These are phyloP conservation scores for Phytopythium litorale DNA, from an alignment of 352 stramenopile species.

Conservation along the genomic window DNA sequence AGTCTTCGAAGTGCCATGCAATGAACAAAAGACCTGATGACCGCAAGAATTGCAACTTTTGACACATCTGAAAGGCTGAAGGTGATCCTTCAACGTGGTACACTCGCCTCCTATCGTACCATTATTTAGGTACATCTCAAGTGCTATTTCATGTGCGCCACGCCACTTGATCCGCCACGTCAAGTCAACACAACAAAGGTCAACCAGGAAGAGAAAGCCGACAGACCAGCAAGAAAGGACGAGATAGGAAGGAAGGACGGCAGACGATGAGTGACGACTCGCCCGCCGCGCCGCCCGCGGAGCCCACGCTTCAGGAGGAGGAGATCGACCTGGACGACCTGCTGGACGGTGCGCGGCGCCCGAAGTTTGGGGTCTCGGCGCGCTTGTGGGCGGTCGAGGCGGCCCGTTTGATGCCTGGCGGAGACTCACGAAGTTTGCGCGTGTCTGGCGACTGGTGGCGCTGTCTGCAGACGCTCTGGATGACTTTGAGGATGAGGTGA, in stretches of 20 bases:
- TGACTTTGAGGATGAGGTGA: slow-evolving; percentile 77
- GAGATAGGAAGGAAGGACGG: neutral
- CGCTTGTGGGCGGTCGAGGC: neutral
- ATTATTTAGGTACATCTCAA: neutral
- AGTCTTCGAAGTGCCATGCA: no score
- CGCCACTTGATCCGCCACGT: neutral
- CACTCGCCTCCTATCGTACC: neutral
- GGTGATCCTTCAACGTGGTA: no score
- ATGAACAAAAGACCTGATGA: no score
- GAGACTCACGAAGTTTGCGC: neutral
- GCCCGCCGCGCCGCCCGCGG: slow-evolving; percentile 5
- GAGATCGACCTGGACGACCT: slow-evolving; percentile 81
- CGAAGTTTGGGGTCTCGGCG: neutral
- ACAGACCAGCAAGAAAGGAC: neutral
- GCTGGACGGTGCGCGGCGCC: slow-evolving; percentile 45
- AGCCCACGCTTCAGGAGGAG: slow-evolving; percentile 19
- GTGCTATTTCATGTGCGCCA: slow-evolving; percentile 10
- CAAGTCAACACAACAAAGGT: slow-evolving; percentile 5
- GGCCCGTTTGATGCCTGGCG: neutral
- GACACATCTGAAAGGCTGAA: neutral
- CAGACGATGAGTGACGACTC: slow-evolving; percentile 6
- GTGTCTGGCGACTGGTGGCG: neutral
- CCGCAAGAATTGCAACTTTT: neutral
- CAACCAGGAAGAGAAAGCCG: neutral
- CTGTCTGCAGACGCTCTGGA: slow-evolving; percentile 63